Evolutionary conservation across 768 basidiomycete genomes (phyloP), one percentile per base, ranked within the genome.

Genomic region (Trametes gibbosa): DNA sequence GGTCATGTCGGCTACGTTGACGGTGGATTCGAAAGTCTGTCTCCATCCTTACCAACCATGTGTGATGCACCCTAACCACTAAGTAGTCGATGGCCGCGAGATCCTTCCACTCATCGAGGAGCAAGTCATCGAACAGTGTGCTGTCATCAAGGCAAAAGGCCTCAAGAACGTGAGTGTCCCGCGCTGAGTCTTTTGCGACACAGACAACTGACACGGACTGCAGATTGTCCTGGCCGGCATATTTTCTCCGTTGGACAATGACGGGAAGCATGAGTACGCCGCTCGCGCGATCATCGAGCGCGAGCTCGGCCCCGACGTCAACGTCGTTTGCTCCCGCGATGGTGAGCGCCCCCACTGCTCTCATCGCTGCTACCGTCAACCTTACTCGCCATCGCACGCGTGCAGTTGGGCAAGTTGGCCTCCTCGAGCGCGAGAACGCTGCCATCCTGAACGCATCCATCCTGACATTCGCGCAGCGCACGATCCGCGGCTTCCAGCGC

Each of bases 341-440:
- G 68, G 68, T 65, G 48, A 21, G 56, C 37, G 16, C 16, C 37
- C 13, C 37, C 37, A 39, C 5, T 14, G 37, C 17, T 47, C 47
- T 23, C 46, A 24, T 24, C 21, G 16, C 25, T n/a, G 24, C 16
- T 10, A 16, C 3, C n/a, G n/a, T n/a, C n/a, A n/a, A n/a, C n/a
- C n/a, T n/a, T n/a, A n/a, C n/a, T n/a, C n/a, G n/a, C n/a, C n/a
- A n/a, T n/a, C n/a, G n/a, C n/a, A n/a, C 27, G n/a, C 27, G 19
- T 47, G 0, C 46, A 80, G 84, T 84, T 41, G 84, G 79, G 6
- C 80, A 81, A 65, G 74, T 85, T 23, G 83, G 84, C 34, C 74
- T 87, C 50, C 70, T 86, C 16, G 83, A 85, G 62, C 78, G 86
- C 43, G 86, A 87, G 66, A 87, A 88, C 55, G 86, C 87, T 0